Evolutionary conservation across 179 eudicot genomes (phyloP).

Genomic region (Silene vulgaris): DNA sequence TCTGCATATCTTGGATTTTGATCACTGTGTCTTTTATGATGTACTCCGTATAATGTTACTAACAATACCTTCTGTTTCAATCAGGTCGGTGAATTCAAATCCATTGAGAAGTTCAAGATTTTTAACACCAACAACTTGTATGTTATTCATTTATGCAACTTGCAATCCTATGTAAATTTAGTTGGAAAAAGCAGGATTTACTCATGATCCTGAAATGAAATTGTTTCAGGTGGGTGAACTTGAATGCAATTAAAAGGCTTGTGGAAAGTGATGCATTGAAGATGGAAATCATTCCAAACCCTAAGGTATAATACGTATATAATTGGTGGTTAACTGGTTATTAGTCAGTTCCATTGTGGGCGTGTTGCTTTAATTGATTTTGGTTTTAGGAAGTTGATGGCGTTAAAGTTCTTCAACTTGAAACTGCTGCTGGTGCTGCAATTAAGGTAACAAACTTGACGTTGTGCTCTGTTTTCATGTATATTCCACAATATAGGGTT

Average conservation of each 20-base stretch:
- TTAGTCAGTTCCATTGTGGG: not conserved
- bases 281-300: constrained; percentile 99
- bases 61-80: constrained; percentile 21
- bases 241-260: constrained; percentile 80
- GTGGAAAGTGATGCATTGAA: constrained; percentile 85
- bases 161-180: not conserved
- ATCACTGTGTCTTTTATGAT: constrained; percentile 11
- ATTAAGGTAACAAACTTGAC: constrained; percentile 54
- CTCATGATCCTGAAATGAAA: constrained; percentile 1
- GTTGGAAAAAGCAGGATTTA: not conserved
- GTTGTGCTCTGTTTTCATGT: not conserved
- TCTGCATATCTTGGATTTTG: not conserved
- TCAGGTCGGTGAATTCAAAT: constrained; percentile 93
- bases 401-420: constrained; percentile 93
- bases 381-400: constrained; percentile 83
- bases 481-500: not conserved
- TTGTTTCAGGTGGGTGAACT: constrained; percentile 80
- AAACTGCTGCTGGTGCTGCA: constrained; percentile 99
- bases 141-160: constrained; percentile 25
- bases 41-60: constrained; percentile 8
- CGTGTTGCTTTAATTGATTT: constrained; percentile 23
- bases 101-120: constrained; percentile 98
- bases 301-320: constrained; percentile 54
- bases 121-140: constrained; percentile 99
- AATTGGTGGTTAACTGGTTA: not conserved